Percentiles rank a stretch among this genome's conserved stretches.
phyloP scores from a whole-genome alignment of 148 eudicot species.

The Rhododendron griersonianum region DNA sequence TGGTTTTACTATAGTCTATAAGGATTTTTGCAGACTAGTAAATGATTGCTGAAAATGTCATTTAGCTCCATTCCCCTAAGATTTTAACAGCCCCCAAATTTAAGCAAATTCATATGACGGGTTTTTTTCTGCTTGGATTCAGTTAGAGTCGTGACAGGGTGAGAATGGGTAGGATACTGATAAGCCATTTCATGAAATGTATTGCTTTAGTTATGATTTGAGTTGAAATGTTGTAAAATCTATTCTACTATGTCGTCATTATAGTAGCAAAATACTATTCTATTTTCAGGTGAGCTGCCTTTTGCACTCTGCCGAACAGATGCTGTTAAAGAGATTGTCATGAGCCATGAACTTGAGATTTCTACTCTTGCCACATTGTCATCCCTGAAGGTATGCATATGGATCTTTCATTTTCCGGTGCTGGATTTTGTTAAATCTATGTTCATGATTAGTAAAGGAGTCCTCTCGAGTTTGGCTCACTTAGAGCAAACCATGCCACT shows the following conservation, averaged over 20 bases:
- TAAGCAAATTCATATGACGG: not conserved
- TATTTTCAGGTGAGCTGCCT: constrained; percentile 65
- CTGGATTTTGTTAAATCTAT: not conserved
- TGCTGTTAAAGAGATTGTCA: constrained; percentile 30
- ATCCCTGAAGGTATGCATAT: constrained; percentile 47
- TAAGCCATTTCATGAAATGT: not conserved
- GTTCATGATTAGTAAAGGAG: not conserved
- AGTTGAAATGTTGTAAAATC: not conserved
- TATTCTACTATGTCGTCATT: not conserved
- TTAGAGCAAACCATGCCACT: not conserved
- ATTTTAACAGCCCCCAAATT: not conserved
- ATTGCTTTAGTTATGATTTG: not conserved
- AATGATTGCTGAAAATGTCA: not conserved
- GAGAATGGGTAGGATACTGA: not conserved
- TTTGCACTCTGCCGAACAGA: constrained; percentile 65
- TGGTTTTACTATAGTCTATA: not conserved
- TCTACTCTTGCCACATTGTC: constrained; percentile 68
- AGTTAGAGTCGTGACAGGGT: too few species aligned
- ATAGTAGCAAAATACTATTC: not conserved
- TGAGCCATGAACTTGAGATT: constrained; percentile 57
- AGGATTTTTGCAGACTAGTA: not conserved
- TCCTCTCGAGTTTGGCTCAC: not conserved
- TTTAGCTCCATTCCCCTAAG: not conserved
- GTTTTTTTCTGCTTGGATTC: not conserved
- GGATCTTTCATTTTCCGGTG: not conserved